A percentile compares a stretch with the other conserved stretches of the same genome.
Conservation (phyloP, 2,329 filamentous ascomycete genomes). For the Xylariomycetidae sp. region DNA sequence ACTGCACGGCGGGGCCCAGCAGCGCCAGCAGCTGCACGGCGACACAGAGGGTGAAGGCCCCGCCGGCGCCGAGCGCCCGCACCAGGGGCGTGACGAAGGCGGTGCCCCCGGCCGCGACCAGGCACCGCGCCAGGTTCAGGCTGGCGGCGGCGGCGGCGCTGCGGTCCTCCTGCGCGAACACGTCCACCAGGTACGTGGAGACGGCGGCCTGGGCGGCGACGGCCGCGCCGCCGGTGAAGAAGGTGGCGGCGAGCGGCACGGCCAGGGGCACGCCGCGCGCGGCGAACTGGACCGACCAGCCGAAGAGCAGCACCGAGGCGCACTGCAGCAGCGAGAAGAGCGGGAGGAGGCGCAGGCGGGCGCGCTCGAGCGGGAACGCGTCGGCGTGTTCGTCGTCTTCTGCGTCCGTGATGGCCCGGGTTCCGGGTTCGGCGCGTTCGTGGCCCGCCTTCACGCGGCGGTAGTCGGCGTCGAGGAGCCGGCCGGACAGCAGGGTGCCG, state of each 20-base stretch:
- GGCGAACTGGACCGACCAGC: slow-evolving; percentile 44
- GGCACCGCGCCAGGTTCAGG: slow-evolving; percentile 45
- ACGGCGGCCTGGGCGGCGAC: slow-evolving; percentile 42
- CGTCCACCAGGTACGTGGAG: slow-evolving; percentile 48
- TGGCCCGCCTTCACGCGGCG: slow-evolving; percentile 30
- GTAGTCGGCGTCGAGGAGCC: slow-evolving; percentile 47
- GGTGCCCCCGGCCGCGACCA: slow-evolving; percentile 45
- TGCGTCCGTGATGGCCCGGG: not conserved
- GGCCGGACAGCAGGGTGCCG: slow-evolving; percentile 45
- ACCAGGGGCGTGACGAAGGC: slow-evolving; percentile 45
- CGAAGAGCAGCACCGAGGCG: slow-evolving; percentile 41
- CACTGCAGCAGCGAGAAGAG: slow-evolving; percentile 39
- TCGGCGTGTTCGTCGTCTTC: slow-evolving; percentile 1
- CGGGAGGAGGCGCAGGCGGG: slow-evolving; percentile 43
- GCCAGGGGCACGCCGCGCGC: slow-evolving; percentile 39
- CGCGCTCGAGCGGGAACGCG: slow-evolving; percentile 42
- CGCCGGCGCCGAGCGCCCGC: slow-evolving; percentile 37
- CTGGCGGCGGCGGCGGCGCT: slow-evolving; percentile 47
- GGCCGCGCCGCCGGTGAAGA: slow-evolving; percentile 46
- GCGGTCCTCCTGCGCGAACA: slow-evolving; percentile 41
- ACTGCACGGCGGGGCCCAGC: slow-evolving; percentile 38
- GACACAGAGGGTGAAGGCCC: slow-evolving; percentile 40
- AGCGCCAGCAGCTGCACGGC: slow-evolving; percentile 38
- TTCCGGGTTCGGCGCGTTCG: slow-evolving; percentile 9
- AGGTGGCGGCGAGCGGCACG: slow-evolving; percentile 42